Evolutionary conservation across 1,284 basidiomycete genomes (phyloP).

Genomic region (Boletus hoseneyae): DNA sequence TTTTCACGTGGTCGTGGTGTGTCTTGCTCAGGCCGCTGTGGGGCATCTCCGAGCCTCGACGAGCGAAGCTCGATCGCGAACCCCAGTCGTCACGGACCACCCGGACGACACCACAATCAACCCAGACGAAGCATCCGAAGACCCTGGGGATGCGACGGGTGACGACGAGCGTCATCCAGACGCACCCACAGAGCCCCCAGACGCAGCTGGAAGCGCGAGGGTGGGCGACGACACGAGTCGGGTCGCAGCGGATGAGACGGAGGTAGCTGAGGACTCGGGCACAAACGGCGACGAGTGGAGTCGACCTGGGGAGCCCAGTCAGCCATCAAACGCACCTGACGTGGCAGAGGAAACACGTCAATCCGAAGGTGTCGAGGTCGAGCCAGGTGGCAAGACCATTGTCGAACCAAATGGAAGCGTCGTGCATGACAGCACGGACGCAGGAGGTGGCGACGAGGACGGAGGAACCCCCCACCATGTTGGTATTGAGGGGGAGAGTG

Average conservation of each 20-base stretch:
- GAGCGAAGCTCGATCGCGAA: too few relatives aligned
- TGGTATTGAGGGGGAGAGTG: not conserved
- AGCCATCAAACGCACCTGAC: not conserved
- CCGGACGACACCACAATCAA: too few relatives aligned
- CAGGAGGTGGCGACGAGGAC: not conserved
- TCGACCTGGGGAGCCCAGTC: too few relatives aligned
- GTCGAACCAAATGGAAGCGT: not conserved
- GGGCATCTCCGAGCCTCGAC: too few relatives aligned
- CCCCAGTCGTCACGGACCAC: too few relatives aligned
- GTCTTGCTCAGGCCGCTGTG: too few relatives aligned
- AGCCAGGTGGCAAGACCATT: not conserved
- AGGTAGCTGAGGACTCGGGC: not conserved
- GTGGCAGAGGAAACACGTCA: not conserved
- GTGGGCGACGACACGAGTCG: constrained; percentile 13
- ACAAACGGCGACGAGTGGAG: too few relatives aligned
- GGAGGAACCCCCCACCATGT: too few relatives aligned
- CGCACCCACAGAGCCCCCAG: not conserved
- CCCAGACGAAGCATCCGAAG: not conserved
- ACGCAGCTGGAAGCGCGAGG: not conserved
- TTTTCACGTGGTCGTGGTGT: too few relatives aligned
- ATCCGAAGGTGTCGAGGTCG: not conserved
- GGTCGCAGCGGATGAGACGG: not conserved
- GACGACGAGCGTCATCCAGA: not conserved
- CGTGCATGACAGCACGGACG: not conserved
- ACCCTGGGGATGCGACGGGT: not conserved